Percentiles rank a stretch among this genome's conserved stretches.
Evolutionary conservation across 73 alveolate genomes (phyloP).

Genomic region (Symbiodinium pilosum): DNA sequence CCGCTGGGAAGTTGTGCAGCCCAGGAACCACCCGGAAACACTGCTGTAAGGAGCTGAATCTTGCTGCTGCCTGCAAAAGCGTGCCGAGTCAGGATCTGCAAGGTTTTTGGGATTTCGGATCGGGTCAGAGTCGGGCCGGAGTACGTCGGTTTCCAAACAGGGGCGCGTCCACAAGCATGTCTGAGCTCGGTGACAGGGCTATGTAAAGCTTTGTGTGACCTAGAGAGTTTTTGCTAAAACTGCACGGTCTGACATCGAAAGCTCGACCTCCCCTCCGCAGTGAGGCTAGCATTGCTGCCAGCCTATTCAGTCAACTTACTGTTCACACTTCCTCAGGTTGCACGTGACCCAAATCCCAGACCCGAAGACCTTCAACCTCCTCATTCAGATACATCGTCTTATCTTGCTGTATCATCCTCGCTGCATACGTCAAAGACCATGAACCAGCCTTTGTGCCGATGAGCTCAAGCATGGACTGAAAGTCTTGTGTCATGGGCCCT

Average conservation of each 20-base stretch:
- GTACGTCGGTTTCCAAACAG: too few relatives aligned
- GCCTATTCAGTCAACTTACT: neutral
- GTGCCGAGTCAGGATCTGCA: neutral
- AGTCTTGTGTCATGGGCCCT: conserved; percentile 18
- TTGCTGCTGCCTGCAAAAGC: conserved; percentile 56
- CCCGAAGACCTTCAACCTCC: too few relatives aligned
- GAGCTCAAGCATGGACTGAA: conserved; percentile 50
- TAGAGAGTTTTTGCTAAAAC: too few relatives aligned
- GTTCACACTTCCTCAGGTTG: neutral
- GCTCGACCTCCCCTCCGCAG: too few relatives aligned
- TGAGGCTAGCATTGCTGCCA: too few relatives aligned
- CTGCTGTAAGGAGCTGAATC: conserved; percentile 35
- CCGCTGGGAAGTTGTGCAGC: neutral
- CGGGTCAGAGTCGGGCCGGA: too few relatives aligned
- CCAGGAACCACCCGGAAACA: conserved; percentile 21
- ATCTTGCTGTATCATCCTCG: neutral
- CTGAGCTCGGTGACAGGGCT: neutral
- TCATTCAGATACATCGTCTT: neutral
- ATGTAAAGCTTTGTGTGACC: neutral
- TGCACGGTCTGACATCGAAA: too few relatives aligned
- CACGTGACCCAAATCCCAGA: neutral
- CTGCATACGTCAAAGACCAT: neutral
- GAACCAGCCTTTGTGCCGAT: conserved; percentile 29
- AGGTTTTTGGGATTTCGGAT: too few relatives aligned
- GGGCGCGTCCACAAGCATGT: too few relatives aligned